Percentiles rank a stretch among this genome's conserved stretches.
phyloP scores from a whole-genome alignment of 2,329 filamentous ascomycete genomes.

The Colletotrichum sp. region DNA sequence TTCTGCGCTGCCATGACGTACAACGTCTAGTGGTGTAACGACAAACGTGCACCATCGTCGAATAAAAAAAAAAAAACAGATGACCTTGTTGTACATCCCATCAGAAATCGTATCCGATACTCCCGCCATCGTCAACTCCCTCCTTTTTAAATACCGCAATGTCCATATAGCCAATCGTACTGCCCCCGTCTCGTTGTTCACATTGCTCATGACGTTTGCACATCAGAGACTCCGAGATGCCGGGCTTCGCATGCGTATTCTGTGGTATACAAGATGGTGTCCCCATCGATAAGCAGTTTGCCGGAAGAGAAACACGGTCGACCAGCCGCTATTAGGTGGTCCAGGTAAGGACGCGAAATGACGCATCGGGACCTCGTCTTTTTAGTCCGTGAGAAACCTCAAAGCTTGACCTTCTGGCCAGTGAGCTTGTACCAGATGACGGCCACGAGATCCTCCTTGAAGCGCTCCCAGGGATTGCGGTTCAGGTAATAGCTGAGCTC shows the following conservation, averaged over 20 bases:
- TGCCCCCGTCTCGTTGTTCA: constrained; percentile 2
- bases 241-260: constrained; percentile 6
- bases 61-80: not conserved
- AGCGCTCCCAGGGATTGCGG: constrained; percentile 78
- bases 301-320: constrained; percentile 20
- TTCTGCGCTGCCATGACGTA: not conserved
- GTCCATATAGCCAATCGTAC: not conserved
- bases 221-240: not conserved
- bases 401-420: constrained; percentile 64
- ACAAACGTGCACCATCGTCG: not conserved
- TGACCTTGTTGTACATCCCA: constrained; percentile 1
- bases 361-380: not conserved
- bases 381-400: not conserved
- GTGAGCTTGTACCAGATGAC: constrained; percentile 68
- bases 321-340: constrained; percentile 18
- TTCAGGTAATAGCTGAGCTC: constrained; percentile 91
- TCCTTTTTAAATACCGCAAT: constrained; percentile 1
- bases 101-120: constrained; percentile 2
- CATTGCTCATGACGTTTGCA: constrained; percentile 5
- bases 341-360: constrained; percentile 1
- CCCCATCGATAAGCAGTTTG: constrained; percentile 7
- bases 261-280: constrained; percentile 16
- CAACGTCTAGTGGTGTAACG: not conserved
- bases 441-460: constrained; percentile 70
- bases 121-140: constrained; percentile 14